A percentile compares a stretch with the other conserved stretches of the same genome.
These are phyloP conservation scores for Sclerotinia minor DNA, from an alignment of 2,329 filamentous ascomycete genomes.

Conservation along the genomic window DNA sequence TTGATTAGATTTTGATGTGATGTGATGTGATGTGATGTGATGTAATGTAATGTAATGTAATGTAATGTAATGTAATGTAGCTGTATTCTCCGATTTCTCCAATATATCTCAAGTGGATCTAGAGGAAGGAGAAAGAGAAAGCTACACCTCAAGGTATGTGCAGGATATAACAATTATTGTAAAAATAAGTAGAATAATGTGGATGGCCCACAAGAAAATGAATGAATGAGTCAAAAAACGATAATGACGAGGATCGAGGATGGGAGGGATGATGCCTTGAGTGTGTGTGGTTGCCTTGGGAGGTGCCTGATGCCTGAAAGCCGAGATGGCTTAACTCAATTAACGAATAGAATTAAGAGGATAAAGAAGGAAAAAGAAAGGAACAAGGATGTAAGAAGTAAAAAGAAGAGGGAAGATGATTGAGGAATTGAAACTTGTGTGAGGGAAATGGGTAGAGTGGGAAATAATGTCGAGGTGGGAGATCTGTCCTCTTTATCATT, in stretches of 20 bases:
- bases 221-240: slow-evolving; percentile 23
- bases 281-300: no score
- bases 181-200: slow-evolving; percentile 5
- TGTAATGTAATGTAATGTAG: background rate
- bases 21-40: background rate
- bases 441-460: background rate
- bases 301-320: background rate
- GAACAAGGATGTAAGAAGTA: background rate
- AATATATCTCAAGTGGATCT: background rate
- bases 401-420: background rate
- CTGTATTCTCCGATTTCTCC: background rate
- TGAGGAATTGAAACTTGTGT: background rate
- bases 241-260: background rate
- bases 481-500: slow-evolving; percentile 28
- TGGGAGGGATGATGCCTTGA: background rate
- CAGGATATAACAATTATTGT: slow-evolving; percentile 10
- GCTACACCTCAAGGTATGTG: background rate
- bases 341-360: slow-evolving; percentile 9
- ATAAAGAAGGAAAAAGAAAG: background rate
- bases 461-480: slow-evolving; percentile 17
- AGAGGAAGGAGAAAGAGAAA: background rate
- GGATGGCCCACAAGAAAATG: slow-evolving; percentile 5
- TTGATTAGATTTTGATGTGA: background rate
- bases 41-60: background rate
- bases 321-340: background rate